phyloP scores from a whole-genome alignment of 768 basidiomycete genomes.

The Suillus luteus region DNA sequence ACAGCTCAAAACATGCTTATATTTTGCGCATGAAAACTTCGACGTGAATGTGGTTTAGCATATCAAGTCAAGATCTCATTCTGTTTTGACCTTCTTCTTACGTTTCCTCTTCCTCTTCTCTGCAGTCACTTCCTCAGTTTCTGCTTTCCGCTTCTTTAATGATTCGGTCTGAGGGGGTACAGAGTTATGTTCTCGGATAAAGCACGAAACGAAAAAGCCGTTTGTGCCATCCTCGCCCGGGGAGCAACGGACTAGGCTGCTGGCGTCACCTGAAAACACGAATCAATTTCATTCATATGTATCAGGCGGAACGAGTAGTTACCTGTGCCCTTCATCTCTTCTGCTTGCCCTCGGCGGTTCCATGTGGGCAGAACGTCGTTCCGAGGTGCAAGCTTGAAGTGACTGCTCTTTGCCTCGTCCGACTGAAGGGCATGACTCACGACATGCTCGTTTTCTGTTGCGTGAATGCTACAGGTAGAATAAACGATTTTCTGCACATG shows the following conservation, averaged over 20 bases:
- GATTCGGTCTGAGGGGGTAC: background rate
- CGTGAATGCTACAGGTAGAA: conserved; percentile 95
- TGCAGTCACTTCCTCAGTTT: conserved; percentile 20
- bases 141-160: conserved; percentile 28
- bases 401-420: conserved; percentile 59
- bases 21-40: background rate
- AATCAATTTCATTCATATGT: background rate
- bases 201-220: conserved; percentile 98
- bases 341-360: conserved; percentile 74
- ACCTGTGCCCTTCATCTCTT: conserved; percentile 64
- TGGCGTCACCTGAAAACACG: conserved; percentile 50
- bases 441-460: conserved; percentile 91
- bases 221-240: conserved; percentile 88
- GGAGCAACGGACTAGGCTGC: conserved; percentile 68
- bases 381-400: conserved; percentile 70
- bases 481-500: conserved; percentile 83
- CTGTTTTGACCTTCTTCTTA: conserved; percentile 16
- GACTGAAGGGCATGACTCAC: conserved; percentile 73
- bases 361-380: conserved; percentile 76
- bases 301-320: conserved; percentile 16
- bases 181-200: conserved; percentile 41
- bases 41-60: background rate
- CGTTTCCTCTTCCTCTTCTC: conserved; percentile 23
- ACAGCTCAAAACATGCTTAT: background rate
- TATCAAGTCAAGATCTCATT: background rate